These are phyloP conservation scores for Chenopodium quinoa DNA, from an alignment of 148 eudicot genomes.

Conservation along the genomic window DNA sequence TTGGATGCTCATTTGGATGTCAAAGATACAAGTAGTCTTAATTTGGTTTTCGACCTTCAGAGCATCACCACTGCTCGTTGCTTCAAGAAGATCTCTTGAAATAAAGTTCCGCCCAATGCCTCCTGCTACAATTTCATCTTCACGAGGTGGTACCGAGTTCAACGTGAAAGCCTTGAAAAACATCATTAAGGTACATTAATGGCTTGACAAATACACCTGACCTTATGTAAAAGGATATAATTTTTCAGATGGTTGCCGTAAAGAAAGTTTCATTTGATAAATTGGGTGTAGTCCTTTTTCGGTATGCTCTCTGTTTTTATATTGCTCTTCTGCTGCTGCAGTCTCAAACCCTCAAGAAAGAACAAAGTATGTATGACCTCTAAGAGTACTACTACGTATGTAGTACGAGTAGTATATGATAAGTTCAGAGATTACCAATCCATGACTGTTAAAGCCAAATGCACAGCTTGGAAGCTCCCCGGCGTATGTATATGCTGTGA, in stretches of 20 bases:
- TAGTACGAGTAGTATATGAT: neutral
- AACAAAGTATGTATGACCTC: too few species aligned
- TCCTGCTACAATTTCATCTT: constrained; percentile 61
- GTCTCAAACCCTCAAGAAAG: too few species aligned
- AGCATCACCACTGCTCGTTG: constrained; percentile 65
- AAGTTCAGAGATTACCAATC: constrained; percentile 52
- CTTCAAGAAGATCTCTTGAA: constrained; percentile 83
- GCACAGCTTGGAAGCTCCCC: constrained; percentile 98
- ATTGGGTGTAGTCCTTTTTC: too few species aligned
- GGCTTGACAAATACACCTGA: neutral
- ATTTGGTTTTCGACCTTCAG: constrained; percentile 36
- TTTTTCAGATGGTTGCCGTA: neutral
- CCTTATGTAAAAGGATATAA: neutral
- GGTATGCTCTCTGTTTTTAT: too few species aligned
- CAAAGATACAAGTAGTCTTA: neutral
- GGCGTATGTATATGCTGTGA: constrained; percentile 88
- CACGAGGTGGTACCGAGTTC: constrained; percentile 82
- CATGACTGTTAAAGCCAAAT: constrained; percentile 75
- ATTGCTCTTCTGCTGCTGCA: too few species aligned
- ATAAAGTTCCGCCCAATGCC: constrained; percentile 79
- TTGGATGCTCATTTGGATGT: neutral
- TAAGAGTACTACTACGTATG: too few species aligned
- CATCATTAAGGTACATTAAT: constrained; percentile 9
- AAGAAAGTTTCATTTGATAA: neutral
- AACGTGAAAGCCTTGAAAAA: constrained; percentile 68